Base-by-base conservation (phyloP, 768 basidiomycete species). In the Leucocoprinus sp. region DNA sequence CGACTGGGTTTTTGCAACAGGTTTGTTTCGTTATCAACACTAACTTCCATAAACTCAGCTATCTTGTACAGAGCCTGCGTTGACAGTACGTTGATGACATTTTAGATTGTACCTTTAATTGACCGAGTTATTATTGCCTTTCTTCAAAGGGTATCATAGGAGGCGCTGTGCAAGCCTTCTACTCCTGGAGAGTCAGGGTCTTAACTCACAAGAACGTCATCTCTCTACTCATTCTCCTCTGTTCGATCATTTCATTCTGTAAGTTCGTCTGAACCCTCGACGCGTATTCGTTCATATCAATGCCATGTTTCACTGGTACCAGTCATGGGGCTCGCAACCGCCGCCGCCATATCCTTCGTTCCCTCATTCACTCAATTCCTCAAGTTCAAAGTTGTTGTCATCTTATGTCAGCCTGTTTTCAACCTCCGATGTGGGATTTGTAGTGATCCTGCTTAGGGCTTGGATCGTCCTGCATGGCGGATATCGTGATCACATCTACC, bases 1-100 rank as follows among this genome's bases (percentile, higher is more conserved):
- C 5, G 54, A 59, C 37, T 61, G 60, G 60, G 24, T 72, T 15
- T 72, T 72, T 54, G 64, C 57, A 2, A 65, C 65, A 36, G 70
- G 69, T 62, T 37, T 29, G 43, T 37, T 12, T n/a, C 4, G 14
- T 39, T 23, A 17, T 34, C 6, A 5, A 11, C 22, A 7, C 5
- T 27, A 5, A 17, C n/a, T 5, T 24, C 17, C 9, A 17, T n/a
- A 27, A 31, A 3, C 8, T 29, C 31, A 34, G 3, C 22, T 33
- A 5, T 8, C n/a, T 24, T 15, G 7, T 14, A 7, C 14, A 52
- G 52, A 50, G 35, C 52, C 52, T 18, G 52, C 52, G 12, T 24
- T 50, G 43, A 52, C 52, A 5, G 52, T 52, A 43, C 19, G 52
- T 51, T 8, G 0, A n/a, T 12, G 6, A 15, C 26, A 14, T 12